Percentiles rank a stretch among this genome's conserved stretches.
Evolutionary conservation across 805 yeast species (phyloP).

Genomic region (Candida incommunis): DNA sequence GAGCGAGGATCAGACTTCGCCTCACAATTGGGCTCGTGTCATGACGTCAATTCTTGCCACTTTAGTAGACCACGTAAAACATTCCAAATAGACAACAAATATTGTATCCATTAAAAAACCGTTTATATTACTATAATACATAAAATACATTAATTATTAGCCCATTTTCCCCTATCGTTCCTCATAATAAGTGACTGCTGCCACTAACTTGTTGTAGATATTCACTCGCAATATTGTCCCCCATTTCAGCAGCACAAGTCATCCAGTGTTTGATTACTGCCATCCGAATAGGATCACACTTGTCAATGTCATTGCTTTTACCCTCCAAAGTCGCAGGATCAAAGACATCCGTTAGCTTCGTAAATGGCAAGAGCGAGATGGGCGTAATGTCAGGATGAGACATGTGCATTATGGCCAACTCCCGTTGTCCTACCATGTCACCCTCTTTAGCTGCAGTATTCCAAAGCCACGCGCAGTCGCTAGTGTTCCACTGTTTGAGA

Average conservation of each 20-base stretch:
- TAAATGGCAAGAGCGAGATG: slow-evolving; percentile 12
- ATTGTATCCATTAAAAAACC: too few species aligned
- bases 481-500: slow-evolving; percentile 10
- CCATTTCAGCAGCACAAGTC: slow-evolving; percentile 13
- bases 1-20: too few species aligned
- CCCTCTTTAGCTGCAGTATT: slow-evolving; percentile 17
- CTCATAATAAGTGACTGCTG: neutral
- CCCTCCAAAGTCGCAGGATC: slow-evolving; percentile 9
- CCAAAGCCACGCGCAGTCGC: slow-evolving; percentile 17
- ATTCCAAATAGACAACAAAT: too few species aligned
- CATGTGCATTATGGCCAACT: slow-evolving; percentile 16
- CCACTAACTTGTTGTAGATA: slow-evolving; percentile 10
- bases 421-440: slow-evolving; percentile 14
- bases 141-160: neutral
- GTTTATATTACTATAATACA: neutral
- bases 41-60: too few species aligned
- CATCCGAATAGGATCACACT: slow-evolving; percentile 17
- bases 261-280: slow-evolving; percentile 18
- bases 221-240: slow-evolving; percentile 17
- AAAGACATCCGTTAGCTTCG: slow-evolving; percentile 13
- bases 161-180: neutral
- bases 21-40: too few species aligned
- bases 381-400: slow-evolving; percentile 17
- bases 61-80: too few species aligned
- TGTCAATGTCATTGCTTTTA: slow-evolving; percentile 12